These are phyloP conservation scores for Cupressus sempervirens DNA, from an alignment of 75 land plant genomes.

Conservation along the genomic window DNA sequence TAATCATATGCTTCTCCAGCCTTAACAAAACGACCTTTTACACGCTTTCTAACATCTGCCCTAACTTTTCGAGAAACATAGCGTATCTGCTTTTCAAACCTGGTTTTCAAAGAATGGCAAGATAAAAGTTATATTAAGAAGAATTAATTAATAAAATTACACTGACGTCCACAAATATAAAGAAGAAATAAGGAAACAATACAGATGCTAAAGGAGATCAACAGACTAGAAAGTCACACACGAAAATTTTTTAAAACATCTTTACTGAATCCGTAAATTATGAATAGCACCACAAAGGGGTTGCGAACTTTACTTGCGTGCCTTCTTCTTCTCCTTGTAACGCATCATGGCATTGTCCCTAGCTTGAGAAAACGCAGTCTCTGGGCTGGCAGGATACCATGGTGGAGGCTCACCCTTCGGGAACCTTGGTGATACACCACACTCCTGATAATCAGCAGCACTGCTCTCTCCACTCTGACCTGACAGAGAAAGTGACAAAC, in stretches of 20 bases:
- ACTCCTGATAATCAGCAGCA: constrained; percentile 59
- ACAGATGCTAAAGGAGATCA: background rate
- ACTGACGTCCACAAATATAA: background rate
- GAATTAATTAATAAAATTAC: background rate
- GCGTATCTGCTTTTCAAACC: constrained; percentile 51
- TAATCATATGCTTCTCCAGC: constrained; percentile 56
- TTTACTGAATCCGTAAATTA: background rate
- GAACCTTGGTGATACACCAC: constrained; percentile 50
- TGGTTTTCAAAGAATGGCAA: constrained; percentile 16
- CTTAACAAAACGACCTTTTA: constrained; percentile 53
- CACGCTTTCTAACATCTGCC: constrained; percentile 44
- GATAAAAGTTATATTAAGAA: background rate
- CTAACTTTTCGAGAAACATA: constrained; percentile 55
- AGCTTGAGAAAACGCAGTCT: constrained; percentile 37
- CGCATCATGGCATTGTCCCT: constrained; percentile 66
- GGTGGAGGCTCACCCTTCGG: constrained; percentile 62
- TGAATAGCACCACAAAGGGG: background rate
- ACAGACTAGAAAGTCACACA: background rate
- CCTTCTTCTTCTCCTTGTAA: constrained; percentile 80
- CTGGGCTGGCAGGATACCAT: constrained; percentile 45
- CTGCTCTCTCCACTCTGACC: constrained; percentile 59
- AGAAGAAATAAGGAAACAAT: background rate
- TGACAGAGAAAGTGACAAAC: constrained; percentile 58
- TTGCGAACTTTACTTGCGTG: constrained; percentile 53
- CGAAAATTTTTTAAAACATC: background rate